Evolutionary conservation across 345 rosid species (phyloP).

Genomic region (Eucalyptus shirleyi): DNA sequence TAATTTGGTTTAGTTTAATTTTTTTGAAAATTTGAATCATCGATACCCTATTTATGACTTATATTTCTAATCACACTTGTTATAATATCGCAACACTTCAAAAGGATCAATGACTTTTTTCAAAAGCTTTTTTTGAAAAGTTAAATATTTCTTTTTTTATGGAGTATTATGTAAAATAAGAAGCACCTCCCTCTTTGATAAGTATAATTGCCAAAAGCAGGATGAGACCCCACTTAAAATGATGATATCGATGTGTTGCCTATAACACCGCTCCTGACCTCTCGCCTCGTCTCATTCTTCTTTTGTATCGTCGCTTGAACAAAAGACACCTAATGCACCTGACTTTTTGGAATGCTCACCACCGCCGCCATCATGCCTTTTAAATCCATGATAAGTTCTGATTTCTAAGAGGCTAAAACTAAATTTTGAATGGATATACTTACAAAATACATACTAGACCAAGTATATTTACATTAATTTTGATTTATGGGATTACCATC

Average conservation of each 20-base stretch:
- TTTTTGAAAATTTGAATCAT: too few relatives aligned
- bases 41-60: fast-evolving
- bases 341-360: neutral
- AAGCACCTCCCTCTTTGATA: neutral
- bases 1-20: too few relatives aligned
- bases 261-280: fast-evolving
- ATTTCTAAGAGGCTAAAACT: neutral
- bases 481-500: neutral
- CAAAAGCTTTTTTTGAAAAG: neutral
- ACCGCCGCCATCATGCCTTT: fast-evolving
- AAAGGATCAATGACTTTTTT: too few relatives aligned
- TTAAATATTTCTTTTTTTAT: fast-evolving
- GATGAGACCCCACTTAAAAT: neutral
- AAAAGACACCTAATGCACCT: neutral
- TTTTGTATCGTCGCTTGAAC: fast-evolving
- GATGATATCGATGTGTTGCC: fast-evolving
- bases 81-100: fast-evolving
- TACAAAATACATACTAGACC: neutral
- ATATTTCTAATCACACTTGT: fast-evolving
- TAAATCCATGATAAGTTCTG: neutral
- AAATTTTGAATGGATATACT: too few relatives aligned
- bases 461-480: neutral
- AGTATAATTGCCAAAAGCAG: fast-evolving
- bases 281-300: neutral
- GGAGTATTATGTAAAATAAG: too few relatives aligned